These are phyloP conservation scores for Suillus americanus DNA, from an alignment of 768 basidiomycete genomes.

Conservation along the genomic window DNA sequence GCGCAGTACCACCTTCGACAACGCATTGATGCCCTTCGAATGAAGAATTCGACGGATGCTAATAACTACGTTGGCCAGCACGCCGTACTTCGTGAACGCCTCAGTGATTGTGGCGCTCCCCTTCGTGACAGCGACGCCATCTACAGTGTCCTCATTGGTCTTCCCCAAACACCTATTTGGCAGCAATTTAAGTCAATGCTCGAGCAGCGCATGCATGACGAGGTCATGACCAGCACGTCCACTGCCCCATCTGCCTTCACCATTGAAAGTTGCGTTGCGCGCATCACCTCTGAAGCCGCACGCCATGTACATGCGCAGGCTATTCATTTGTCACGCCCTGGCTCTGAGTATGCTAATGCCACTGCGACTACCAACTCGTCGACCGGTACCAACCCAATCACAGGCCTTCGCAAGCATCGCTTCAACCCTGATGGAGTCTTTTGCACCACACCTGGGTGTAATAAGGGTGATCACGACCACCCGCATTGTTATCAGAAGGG, in stretches of 20 bases:
- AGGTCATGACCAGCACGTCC: accelerated
- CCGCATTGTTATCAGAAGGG: conserved; percentile 3
- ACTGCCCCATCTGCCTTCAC: background rate
- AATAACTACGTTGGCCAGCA: background rate
- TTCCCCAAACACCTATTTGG: background rate
- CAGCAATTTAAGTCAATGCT: background rate
- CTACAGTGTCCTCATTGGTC: background rate
- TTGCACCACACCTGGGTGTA: background rate
- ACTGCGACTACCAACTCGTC: no score
- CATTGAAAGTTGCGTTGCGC: background rate
- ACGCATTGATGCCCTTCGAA: background rate
- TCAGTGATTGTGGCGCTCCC: background rate
- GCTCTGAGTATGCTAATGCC: no score
- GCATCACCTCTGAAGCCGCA: background rate
- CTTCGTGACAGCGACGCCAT: background rate
- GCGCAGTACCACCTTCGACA: background rate
- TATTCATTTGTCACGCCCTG: no score
- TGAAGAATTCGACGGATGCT: background rate
- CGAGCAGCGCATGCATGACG: background rate
- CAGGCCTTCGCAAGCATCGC: no score
- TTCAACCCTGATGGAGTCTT: background rate
- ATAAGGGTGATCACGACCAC: background rate
- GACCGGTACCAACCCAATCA: no score
- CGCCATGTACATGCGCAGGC: background rate
- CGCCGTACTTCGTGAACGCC: background rate